Base-by-base conservation (phyloP, 208 protist genomes). In the Wallacemonas collosoma region DNA sequence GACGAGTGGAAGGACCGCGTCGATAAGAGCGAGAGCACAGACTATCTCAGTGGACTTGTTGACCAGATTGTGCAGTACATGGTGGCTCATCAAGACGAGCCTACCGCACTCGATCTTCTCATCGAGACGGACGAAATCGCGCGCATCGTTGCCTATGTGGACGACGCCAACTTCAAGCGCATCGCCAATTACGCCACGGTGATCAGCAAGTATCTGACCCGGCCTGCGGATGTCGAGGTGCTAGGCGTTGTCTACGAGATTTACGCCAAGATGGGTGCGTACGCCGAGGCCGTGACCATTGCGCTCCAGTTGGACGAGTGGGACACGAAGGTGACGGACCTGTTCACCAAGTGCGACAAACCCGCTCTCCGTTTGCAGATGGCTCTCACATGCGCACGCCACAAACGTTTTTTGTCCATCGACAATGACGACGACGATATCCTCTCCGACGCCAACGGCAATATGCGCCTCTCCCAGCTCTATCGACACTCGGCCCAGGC, bases 71-170 rank as follows among this genome's bases (percentile, higher is more conserved):
- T 98, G 11, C 83, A 88, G n/a, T 99, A 96, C 83, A 97, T 99
- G 88, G 84, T 99, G n/a, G 71, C 75, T 2, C 95, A 98, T 74
- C 94, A 99, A 64, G 94, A 98, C 53, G 99, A 99, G 79, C 90
- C 98, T 35, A 98, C 99, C 15, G 99, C 98, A 8, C 97, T 98
- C 66, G 99, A 99, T 76, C 87, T 99, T n/a, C 75, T 99, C 26
- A 95, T 99, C 70, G 98, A 99, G 72, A 89, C 98, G 48, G 95
- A 98, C 70, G 76, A 94, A 57, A 79, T 99, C 2, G 73, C 85
- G 9, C 81, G 93, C 26, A 94, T 99, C 54, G 67, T 94, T 41
- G 71, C 80, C n/a, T 93, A 93, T 67, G 83, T 99, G 11, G 97
- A 99, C 68, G 90, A 93, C 45, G 81, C 93, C 35, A 99, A 99